phyloP scores from a whole-genome alignment of 495 filamentous ascomycete genomes.

The Penicillium diatomitis region DNA sequence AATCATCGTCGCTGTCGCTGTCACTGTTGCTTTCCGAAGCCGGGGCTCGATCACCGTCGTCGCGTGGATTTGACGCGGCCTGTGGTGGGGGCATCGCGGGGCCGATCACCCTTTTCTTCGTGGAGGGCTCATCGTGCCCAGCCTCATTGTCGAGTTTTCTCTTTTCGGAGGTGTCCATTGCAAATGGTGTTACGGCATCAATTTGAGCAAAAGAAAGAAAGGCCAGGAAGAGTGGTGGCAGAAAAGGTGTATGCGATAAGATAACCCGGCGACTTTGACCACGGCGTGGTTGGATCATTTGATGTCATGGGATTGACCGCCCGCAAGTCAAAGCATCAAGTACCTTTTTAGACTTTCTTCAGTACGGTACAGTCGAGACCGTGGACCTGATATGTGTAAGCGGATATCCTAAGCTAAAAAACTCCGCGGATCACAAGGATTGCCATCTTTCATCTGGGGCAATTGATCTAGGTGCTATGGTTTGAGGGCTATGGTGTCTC shows the following conservation, averaged over 20 bases:
- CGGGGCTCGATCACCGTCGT: conserved; percentile 5
- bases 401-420: too few relatives aligned
- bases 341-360: not conserved
- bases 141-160: conserved; percentile 7
- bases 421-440: too few relatives aligned
- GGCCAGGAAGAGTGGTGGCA: not conserved
- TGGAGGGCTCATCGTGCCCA: not conserved
- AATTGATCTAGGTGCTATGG: not conserved
- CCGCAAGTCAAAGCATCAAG: not conserved
- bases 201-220: not conserved
- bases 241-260: not conserved
- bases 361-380: too few relatives aligned
- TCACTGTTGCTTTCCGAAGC: not conserved
- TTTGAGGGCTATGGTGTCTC: too few relatives aligned
- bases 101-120: conserved; percentile 25
- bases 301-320: conserved; percentile 1
- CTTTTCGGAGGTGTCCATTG: conserved; percentile 11
- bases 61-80: conserved; percentile 10
- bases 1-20: conserved; percentile 53
- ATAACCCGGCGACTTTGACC: not conserved
- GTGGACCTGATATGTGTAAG: too few relatives aligned
- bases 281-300: not conserved
- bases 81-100: conserved; percentile 21
- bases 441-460: not conserved
- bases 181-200: too few relatives aligned